Evolutionary conservation across 257 asterid species (phyloP), one percentile per base, ranked within the genome.

Genomic region (Perilla frutescens): DNA sequence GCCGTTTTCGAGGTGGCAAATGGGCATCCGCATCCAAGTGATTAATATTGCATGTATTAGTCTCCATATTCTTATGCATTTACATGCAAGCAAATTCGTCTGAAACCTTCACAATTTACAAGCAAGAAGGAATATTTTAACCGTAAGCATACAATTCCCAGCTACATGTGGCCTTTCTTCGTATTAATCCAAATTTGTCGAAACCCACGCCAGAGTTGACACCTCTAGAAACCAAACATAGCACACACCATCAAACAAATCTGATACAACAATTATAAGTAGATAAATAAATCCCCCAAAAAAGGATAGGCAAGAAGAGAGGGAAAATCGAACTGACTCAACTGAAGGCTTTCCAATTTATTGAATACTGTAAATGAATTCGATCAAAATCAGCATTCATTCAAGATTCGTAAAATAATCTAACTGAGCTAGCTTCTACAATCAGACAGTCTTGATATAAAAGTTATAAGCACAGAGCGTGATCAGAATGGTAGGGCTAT

Each of bases 1-100:
- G 96, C 40, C 98, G 88, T 81, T 93, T 93, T 53, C 98, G 87
- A 62, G 98, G 98, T 36, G 98, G 98, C 84, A 93, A 84, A 82
- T 85, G 97, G 57, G 96, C 91, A 87, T 93, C 96, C 50, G 87
- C 81, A 68, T 89, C 91, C 86, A 84, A 87, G 84, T 89, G 84
- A 82, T 87, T 87, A 66, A 72, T 76, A 67, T 85, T 89, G 79
- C 90, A 87, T 43, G 80, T 70, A 80, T 87, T 89, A 47, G 81
- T 74, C 65, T 93, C 93, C 93, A 89, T 89, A 56, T 75, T 80
- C 81, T 71, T 83, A 86, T 78, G 87, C 84, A 86, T 82, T 83
- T 68, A 83, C 73, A 68, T 78, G 82, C 74, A 73, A 79, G 74
- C 61, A 60, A 65, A 76, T 72, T 68, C 51, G 80, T 62, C 34